Base-by-base conservation (phyloP, 2,329 filamentous ascomycete genomes). In the Diaporthe vexans region DNA sequence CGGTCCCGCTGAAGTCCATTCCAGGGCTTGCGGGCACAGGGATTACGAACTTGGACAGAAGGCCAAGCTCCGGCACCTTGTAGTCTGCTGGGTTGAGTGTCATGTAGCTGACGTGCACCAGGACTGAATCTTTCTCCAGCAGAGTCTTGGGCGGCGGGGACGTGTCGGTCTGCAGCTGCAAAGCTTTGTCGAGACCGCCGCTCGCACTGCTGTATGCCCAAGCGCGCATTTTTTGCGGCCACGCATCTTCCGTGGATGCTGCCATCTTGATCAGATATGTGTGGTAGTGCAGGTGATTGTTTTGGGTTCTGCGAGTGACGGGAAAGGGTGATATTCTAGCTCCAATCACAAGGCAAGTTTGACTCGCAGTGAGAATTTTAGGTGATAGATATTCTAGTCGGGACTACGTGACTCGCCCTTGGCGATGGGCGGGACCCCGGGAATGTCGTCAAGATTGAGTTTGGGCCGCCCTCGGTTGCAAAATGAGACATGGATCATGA, bases 41-140 rank as follows among this genome's bases (percentile, higher is more conserved):
- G 63, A 88, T 80, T 1, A 85, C 51, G 29, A 84, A 75, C 5
- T 84, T 82, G 1, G 80, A 80, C 8, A 88, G 72, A 0, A 86
- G 81, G 37, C 86, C 81, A 3, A 83, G 26, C 78, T 93, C 91
- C 13, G 89, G 84, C 2, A 89, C 76, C 81, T 93, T 93, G 85
- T 91, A 89, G 84, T 94, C 92, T 37, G 88, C 88, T 0, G 91
- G 91, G 79, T 93, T 93, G 76, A 93, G 79, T 33, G 87, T 83
- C 35, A 86, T 84, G 73, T 85, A 83, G 73, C 88, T 81, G 10
- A 93, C 88, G 76, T 88, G 82, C 65, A 93, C 83, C 19, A 93
- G 85, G 58, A 92, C 79, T 75, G 90, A 84, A 51, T 85, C 79
- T 4, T 81, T 82, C n/a, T 78, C 78, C 74, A 76, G 82, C 57